phyloP scores from a whole-genome alignment of 176 grass and related monocot genomes.

The Chloris gayana region DNA sequence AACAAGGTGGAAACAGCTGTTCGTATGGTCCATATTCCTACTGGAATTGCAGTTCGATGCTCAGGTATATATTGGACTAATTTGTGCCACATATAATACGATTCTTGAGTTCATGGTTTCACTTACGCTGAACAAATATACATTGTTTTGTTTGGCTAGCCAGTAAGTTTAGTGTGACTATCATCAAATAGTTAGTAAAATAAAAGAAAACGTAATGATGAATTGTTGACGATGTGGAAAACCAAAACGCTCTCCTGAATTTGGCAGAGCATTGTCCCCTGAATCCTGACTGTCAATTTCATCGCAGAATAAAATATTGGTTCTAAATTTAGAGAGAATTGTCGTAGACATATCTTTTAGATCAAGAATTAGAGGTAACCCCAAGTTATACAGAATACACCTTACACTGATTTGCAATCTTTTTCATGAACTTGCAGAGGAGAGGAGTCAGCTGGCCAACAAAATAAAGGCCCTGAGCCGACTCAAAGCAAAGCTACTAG shows the following conservation, averaged over 20 bases:
- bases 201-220: not conserved
- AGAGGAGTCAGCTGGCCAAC: constrained; percentile 88
- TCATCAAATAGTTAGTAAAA: not conserved
- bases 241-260: not conserved
- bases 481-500: constrained; percentile 88
- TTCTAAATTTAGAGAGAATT: not conserved
- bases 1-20: constrained; percentile 99
- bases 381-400: constrained; percentile 16
- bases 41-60: constrained; percentile 89
- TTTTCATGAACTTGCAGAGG: constrained; percentile 62
- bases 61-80: constrained; percentile 55
- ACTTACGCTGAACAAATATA: not conserved
- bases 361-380: constrained; percentile 2
- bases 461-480: constrained; percentile 87
- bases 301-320: constrained; percentile 2
- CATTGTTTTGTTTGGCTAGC: not conserved
- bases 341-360: not conserved
- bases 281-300: not conserved
- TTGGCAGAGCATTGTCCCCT: not conserved
- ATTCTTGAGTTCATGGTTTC: not conserved
- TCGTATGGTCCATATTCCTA: constrained; percentile 94
- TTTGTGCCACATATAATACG: not conserved
- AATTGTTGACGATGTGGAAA: not conserved
- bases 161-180: not conserved
- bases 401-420: constrained; percentile 10